These are phyloP conservation scores for Paratinospora sagittata DNA, from an alignment of 164 flowering plant species.

Conservation along the genomic window DNA sequence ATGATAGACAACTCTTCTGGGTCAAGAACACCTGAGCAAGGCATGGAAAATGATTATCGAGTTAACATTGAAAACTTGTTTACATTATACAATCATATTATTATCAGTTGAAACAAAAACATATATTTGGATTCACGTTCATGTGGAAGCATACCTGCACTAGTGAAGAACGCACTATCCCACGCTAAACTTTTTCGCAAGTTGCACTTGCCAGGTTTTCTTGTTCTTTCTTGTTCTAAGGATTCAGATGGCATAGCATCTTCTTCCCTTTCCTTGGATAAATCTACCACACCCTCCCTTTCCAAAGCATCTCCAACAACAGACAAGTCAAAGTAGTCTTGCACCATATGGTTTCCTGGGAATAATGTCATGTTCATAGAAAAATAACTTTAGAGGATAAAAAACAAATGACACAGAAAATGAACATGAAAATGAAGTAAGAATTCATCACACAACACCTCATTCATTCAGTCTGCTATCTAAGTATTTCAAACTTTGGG, in stretches of 20 bases:
- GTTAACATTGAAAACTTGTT: neutral
- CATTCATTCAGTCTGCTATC: too few species aligned
- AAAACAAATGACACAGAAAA: neutral
- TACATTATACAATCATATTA: neutral
- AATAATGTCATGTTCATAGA: conserved; percentile 13
- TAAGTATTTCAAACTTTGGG: too few species aligned
- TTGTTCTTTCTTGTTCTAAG: conserved; percentile 30
- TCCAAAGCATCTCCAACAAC: conserved; percentile 16
- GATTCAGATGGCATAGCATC: conserved; percentile 29
- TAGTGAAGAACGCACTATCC: conserved; percentile 92
- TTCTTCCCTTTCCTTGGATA: conserved; percentile 15
- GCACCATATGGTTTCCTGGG: conserved; percentile 11
- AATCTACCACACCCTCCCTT: conserved; percentile 5
- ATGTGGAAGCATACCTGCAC: conserved; percentile 45
- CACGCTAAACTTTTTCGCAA: conserved; percentile 98
- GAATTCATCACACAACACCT: too few species aligned
- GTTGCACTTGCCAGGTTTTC: conserved; percentile 50
- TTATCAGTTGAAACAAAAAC: neutral
- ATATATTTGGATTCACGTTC: neutral
- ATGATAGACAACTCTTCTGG: conserved; percentile 79
- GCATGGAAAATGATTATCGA: neutral
- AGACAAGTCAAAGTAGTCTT: conserved; percentile 14
- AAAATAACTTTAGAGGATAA: neutral
- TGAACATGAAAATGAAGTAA: neutral
- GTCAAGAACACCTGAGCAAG: conserved; percentile 69